Base-by-base conservation (phyloP, 164 flowering plant genomes). In the Vitis labrusca region DNA sequence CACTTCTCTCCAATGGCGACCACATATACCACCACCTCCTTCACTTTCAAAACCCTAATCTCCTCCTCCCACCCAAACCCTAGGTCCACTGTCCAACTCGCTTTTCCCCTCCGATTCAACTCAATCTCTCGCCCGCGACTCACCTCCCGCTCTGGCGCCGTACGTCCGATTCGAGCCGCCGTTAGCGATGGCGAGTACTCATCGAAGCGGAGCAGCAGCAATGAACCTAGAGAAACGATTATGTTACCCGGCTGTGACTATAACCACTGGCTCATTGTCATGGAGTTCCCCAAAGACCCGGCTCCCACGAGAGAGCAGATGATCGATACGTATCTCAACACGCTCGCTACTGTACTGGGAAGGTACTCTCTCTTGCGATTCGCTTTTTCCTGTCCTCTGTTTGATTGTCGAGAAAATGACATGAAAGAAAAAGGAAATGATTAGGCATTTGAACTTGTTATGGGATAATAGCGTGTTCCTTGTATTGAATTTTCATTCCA, bases 251-350 rank as follows among this genome's bases (percentile, higher is more conserved):
- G 99, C 1, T 96, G 99, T 66, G 98, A 93, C 68, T 93, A 89
- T 70, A 93, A 93, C 68, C 98, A 96, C 69, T 96, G 98, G 98
- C 88, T 96, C 13, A 92, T 96, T 23, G 98, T 96, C 16, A 90
- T 96, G 99, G 98, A 96, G 84, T 96, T 96, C 71, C 97, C 99
- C 47, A 95, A 95, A 59, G 98, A 90, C 73, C 97, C 95, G 8
- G 92, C 92, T 1, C 99, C 99, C 9, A 86, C 99, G 5, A 81
- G 98, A 61, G 99, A 96, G 74, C 95, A 93, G 71, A 96, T 96
- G 99, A 96, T 96, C 61, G 94, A 96, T 0, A 91, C 99, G 16
- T 96, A 96, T 70, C 92, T 93, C 61, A 79, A 88, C 15, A 93
- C 97, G 14, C 98, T 96, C 27, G 94, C 99, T 32, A 83, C 97